Conservation (phyloP, 2,329 filamentous ascomycete genomes). For the Aspergillus fumigatus region DNA sequence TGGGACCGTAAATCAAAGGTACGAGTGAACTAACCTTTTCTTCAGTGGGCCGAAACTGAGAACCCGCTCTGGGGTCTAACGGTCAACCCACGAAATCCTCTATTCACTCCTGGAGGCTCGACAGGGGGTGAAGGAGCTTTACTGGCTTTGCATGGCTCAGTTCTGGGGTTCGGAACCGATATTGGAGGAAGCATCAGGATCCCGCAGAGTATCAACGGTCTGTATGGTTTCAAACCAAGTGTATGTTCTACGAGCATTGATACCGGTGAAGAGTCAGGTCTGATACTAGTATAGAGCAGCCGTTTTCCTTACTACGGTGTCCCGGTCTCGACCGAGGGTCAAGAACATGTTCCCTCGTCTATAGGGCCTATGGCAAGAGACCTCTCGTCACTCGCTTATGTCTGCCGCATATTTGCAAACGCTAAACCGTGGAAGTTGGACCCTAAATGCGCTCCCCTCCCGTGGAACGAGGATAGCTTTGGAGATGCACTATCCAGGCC, state of each 20-base stretch:
- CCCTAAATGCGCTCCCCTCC: constrained; percentile 49
- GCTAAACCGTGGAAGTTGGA: constrained; percentile 52
- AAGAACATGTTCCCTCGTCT: constrained; percentile 60
- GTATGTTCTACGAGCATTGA: constrained; percentile 24
- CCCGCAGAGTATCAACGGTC: constrained; percentile 44
- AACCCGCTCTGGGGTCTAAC: constrained; percentile 51
- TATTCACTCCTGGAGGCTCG: constrained; percentile 46
- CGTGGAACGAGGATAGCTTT: constrained; percentile 50
- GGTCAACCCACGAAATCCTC: constrained; percentile 40
- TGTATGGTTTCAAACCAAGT: constrained; percentile 47
- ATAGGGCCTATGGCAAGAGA: constrained; percentile 57
- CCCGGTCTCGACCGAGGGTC: constrained; percentile 58
- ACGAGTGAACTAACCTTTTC: neutral
- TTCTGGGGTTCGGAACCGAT: constrained; percentile 50
- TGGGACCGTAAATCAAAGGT: neutral
- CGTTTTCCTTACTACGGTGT: constrained; percentile 57
- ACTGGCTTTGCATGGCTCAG: constrained; percentile 38
- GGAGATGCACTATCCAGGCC: constrained; percentile 38
- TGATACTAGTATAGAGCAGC: constrained; percentile 41
- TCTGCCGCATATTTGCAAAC: constrained; percentile 47
- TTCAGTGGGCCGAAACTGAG: constrained; percentile 51
- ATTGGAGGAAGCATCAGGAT: constrained; percentile 51
- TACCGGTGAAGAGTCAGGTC: constrained; percentile 28
- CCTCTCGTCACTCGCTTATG: constrained; percentile 46
- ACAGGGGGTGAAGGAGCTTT: constrained; percentile 44